These are phyloP conservation scores for Chlamydomonas asymmetrica DNA, from an alignment of 139 green algal species.

Conservation along the genomic window DNA sequence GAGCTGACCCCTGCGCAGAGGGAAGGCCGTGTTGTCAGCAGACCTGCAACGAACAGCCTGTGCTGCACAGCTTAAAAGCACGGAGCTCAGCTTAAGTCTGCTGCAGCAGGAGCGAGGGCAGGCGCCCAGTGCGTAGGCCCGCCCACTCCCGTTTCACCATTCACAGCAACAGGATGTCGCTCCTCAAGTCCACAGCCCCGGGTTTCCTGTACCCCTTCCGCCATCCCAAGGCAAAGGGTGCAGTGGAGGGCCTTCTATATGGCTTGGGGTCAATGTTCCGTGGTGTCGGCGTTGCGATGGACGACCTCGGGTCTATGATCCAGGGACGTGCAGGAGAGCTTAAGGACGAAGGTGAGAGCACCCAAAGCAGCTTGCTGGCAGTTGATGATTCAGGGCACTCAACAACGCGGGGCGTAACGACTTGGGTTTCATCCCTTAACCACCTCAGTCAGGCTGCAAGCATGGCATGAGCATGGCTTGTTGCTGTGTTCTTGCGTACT, in stretches of 20 bases:
- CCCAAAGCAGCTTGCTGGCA: background rate
- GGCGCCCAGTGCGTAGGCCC: no score
- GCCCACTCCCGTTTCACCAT: no score
- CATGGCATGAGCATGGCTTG: background rate
- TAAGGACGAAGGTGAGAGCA: constrained; percentile 34
- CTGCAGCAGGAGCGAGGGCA: no score
- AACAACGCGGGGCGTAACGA: background rate
- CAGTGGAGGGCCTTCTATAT: constrained; percentile 39
- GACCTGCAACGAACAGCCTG: no score
- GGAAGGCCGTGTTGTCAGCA: no score
- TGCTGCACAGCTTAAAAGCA: no score
- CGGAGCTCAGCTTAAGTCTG: no score
- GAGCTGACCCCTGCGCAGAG: no score
- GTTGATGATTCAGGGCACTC: no score
- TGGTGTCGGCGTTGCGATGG: constrained; percentile 38
- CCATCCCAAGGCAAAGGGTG: constrained; percentile 25
- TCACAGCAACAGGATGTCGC: no score
- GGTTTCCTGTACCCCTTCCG: constrained; percentile 37
- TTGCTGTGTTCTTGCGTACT: background rate
- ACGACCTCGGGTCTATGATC: constrained; percentile 39
- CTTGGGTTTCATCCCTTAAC: background rate
- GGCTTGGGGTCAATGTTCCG: constrained; percentile 42
- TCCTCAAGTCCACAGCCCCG: constrained; percentile 13
- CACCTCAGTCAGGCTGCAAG: background rate
- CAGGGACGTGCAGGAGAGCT: constrained; percentile 41